A percentile compares a stretch with the other conserved stretches of the same genome.
Conservation (phyloP, 208 protist species). For the Spongospora subterranea region DNA sequence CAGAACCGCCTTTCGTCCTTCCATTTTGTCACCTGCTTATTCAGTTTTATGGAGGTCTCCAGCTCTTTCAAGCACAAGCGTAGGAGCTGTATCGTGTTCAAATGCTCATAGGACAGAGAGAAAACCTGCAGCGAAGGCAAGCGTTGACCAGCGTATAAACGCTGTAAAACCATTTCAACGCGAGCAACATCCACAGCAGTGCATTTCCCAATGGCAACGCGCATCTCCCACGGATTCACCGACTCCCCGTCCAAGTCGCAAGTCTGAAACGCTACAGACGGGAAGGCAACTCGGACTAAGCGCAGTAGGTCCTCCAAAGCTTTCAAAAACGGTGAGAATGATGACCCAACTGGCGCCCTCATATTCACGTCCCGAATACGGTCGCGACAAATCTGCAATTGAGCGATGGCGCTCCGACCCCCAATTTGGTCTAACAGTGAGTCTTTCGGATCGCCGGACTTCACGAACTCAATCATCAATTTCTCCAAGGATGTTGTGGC, state of each 20-base stretch:
- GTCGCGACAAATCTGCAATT: neutral
- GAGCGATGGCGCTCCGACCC: neutral
- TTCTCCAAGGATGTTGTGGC: conserved; percentile 30
- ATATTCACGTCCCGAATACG: conserved; percentile 19
- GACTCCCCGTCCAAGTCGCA: neutral
- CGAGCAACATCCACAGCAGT: conserved; percentile 37
- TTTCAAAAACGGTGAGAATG: conserved; percentile 45
- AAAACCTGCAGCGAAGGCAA: conserved; percentile 22
- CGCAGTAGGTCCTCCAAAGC: conserved; percentile 9
- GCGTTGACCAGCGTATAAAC: neutral
- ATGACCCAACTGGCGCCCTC: neutral
- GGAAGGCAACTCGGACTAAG: neutral
- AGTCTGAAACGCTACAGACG: conserved; percentile 17
- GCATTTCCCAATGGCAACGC: neutral
- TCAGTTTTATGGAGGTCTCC: conserved; percentile 31
- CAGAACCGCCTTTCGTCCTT: conserved; percentile 47
- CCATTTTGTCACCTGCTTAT: conserved; percentile 45
- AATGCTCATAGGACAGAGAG: conserved; percentile 6
- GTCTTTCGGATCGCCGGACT: neutral
- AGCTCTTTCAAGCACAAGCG: conserved; percentile 43
- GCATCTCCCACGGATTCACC: conserved; percentile 44
- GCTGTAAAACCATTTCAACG: neutral
- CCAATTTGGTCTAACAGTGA: neutral
- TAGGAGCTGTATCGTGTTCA: neutral
- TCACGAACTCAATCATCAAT: neutral